These are phyloP conservation scores for Ramularia endophylla DNA, from an alignment of 2,329 filamentous ascomycete genomes.

Conservation along the genomic window DNA sequence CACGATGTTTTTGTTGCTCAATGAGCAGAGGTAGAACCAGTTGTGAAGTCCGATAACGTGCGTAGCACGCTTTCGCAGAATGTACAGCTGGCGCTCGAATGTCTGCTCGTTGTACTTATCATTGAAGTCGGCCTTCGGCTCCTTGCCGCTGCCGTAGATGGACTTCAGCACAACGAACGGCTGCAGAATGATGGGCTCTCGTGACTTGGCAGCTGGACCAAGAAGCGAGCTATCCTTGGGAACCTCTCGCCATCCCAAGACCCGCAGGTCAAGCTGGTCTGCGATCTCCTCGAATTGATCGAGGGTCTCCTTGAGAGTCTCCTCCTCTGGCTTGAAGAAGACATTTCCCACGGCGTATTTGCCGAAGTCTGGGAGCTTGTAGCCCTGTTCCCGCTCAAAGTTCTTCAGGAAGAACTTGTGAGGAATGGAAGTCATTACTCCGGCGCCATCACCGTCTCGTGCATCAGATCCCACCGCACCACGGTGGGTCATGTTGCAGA, in stretches of 20 bases:
- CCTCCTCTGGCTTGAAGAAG: conserved; percentile 96
- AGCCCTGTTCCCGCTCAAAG: conserved; percentile 84
- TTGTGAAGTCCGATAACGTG: conserved; percentile 94
- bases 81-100: conserved; percentile 90
- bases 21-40: conserved; percentile 97
- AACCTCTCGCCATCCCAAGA: conserved; percentile 93
- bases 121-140: conserved; percentile 71
- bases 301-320: conserved; percentile 84
- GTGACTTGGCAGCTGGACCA: conserved; percentile 84
- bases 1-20: conserved; percentile 97
- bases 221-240: conserved; percentile 89
- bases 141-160: conserved; percentile 74
- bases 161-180: conserved; percentile 87
- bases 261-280: conserved; percentile 76
- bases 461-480: conserved; percentile 97
- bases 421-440: conserved; percentile 99
- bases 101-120: conserved; percentile 74
- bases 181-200: conserved; percentile 92
- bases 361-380: conserved; percentile 78
- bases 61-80: conserved; percentile 89
- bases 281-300: conserved; percentile 91
- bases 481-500: conserved; percentile 99
- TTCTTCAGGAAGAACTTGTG: conserved; percentile 99
- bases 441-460: conserved; percentile 94
- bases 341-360: conserved; percentile 97